Base-by-base conservation (phyloP, 768 basidiomycete genomes). In the Tricholoma furcatifolium region DNA sequence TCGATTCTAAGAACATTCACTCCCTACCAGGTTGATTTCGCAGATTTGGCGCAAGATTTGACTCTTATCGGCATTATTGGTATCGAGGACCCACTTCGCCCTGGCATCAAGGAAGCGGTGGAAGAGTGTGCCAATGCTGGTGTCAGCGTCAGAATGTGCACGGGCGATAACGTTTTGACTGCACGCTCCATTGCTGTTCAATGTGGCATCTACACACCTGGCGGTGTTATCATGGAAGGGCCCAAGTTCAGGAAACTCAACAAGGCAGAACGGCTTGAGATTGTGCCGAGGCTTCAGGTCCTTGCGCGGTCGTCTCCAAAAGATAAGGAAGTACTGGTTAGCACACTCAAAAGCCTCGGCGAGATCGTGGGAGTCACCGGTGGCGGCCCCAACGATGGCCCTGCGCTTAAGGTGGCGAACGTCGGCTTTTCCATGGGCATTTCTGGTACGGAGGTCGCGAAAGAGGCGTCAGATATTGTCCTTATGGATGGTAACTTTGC, bases 391-490 rank as follows among this genome's bases (percentile, higher is more conserved):
- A 98, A 99, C 70, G 97, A 99, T 64, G 96, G 93, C 0, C 95
- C 94, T 30, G 95, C 95, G 6, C 81, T 98, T 56, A 97, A 95
- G 74, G 90, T 89, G 1, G 96, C 97, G 21, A 79, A 98, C 62
- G 94, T 99, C 27, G 96, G 97, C 27, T 98, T 98, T 74, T 93
- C 91, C 3, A 95, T 95, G 93, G 92, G 92, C 60, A 87, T 94
- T 59, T 85, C 94, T 24, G 97, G 97, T 9, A 99, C 97, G 1
- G 97, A 99, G 67, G 93, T 99, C 15, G 95, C 97, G 43, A 98
- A 99, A 71, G 95, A 98, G 69, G 97, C 97, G 1, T 98, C 96
- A 6, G 97, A 99, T 63, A 97, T 99, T 64, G 95, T 98, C 62
- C 83, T 98, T 38, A 97, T 97, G 95, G 91, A 94, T 66, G 93